phyloP scores from a whole-genome alignment of 305 asterid species.

The Solanum hybrid region DNA sequence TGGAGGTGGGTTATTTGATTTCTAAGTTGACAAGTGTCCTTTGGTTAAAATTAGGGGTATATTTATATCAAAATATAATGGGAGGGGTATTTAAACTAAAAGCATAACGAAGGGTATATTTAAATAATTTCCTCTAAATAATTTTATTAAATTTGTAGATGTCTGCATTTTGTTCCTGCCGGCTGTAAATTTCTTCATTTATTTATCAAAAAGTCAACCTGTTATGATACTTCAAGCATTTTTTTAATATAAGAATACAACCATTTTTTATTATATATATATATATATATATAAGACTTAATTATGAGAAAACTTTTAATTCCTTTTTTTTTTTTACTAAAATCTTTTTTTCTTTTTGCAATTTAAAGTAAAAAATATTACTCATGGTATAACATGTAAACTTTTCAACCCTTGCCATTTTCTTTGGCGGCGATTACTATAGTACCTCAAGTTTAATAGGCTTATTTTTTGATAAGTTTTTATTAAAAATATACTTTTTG shows the following conservation, averaged over 20 bases:
- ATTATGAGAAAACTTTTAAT: not conserved
- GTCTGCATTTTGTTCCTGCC: not conserved
- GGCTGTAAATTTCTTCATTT: not conserved
- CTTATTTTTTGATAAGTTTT: not conserved
- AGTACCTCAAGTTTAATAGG: not conserved
- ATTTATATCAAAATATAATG: no score
- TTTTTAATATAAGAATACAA: not conserved
- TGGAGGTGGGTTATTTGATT: no score
- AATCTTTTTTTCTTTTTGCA: not conserved
- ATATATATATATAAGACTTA: not conserved
- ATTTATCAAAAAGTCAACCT: not conserved
- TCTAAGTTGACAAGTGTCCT: no score
- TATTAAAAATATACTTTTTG: not conserved
- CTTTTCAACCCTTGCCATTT: not conserved
- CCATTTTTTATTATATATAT: no score
- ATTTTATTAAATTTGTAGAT: not conserved
- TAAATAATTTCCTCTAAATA: not conserved
- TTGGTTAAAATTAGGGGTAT: accelerated
- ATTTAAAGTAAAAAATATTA: not conserved
- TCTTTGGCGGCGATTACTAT: not conserved
- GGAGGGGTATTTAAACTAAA: accelerated
- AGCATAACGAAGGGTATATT: no score
- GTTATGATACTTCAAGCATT: not conserved
- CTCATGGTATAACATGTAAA: not conserved
- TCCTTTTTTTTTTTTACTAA: not conserved